Evolutionary conservation across 2,329 filamentous ascomycete species (phyloP), one percentile per base, ranked within the genome.

Genomic region (Aureobasidium sp.): DNA sequence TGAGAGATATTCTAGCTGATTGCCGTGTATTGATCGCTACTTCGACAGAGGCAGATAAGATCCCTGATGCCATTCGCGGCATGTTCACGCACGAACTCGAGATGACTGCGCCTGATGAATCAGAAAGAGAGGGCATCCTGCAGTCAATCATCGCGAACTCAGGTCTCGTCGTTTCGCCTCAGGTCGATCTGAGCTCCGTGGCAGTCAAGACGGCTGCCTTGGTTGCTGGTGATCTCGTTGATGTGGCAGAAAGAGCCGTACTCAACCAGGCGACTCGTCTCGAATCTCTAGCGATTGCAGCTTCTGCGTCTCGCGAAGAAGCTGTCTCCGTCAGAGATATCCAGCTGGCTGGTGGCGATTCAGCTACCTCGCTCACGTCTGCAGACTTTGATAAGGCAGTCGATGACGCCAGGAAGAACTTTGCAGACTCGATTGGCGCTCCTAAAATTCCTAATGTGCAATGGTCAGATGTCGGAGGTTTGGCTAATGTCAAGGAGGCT

Each of bases 401-500:
- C 3, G 93, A 97, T 63, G 91, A 92, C 6, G 94, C 94, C 1
- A 86, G 94, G 60, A 97, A 97, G 81, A 97, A 97, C 75, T 99
- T 99, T 72, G 93, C 94, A 6, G 94, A 97, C 73, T 88, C 93
- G 0, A 99, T 99, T 66, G 94, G 94, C 29, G 94, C 94, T 5
- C 94, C 94, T 2, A 97, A 97, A 81, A 97, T 97, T 64, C 94
- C 93, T 7, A 97, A 96, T 65, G 94, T 99, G 7, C 88, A 88
- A 27, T 99, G 93, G 93, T 88, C 93, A 67, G 93, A 99, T 72
- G 93, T 99, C 25, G 93, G 93, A 73, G 93, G 94, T 54, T 81
- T 97, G 34, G 86, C 88, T 34, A 91, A 96, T 68, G 92, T 97
- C 73, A 97, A 97, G 78, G 91, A 96, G 67, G 92, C 93, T n/a